Base-by-base conservation (phyloP, 805 yeast genomes). In the Candida tallmaniae region DNA sequence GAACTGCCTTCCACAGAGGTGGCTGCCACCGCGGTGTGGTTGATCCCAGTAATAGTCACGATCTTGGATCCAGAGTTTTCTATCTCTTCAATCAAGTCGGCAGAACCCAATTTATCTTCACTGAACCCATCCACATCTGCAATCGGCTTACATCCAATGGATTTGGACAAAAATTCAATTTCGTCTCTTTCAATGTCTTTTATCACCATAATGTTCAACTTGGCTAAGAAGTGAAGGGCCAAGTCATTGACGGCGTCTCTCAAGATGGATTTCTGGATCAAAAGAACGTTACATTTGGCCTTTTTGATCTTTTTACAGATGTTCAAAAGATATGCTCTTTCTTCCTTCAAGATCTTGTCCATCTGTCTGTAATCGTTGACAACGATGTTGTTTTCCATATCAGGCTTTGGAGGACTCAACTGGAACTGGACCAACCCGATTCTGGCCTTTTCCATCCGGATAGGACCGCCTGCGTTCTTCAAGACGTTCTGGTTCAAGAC, bases 271-370 rank as follows among this genome's bases (percentile, higher is more conserved):
- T 88, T 88, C 61, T 88, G 97, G 44, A 88, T 84, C 51, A 88
- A 69, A 47, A 88, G 60, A 38, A 88, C 96, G 49, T 89, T 89
- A 70, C 98, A 93, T 64, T 89, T 93, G 46, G 97, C 83, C 73
- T 93, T 93, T 58, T 94, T 93, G 65, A 93, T 87, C 58, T 86
- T 87, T 64, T 93, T 93, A 70, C 96, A 89, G 57, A 93, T 84
- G 60, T 90, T 90, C 56, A 93, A 74, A 54, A 93, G 68, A 58
- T 93, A 93, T 19, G 96, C 93, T 58, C 99, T 81, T 71, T 93
- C 98, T 65, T 93, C 99, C 57, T 94, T 93, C 56, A 93, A 72
- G 49, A 93, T 93, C 68, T 90, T 93, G 64, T 93, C 99, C 99
- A 93, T 93, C 65, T 93, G 98, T 63, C 98, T 78, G 69, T 93